phyloP scores from a whole-genome alignment of 805 yeast genomes.

The Yamadazyma nakazawae region DNA sequence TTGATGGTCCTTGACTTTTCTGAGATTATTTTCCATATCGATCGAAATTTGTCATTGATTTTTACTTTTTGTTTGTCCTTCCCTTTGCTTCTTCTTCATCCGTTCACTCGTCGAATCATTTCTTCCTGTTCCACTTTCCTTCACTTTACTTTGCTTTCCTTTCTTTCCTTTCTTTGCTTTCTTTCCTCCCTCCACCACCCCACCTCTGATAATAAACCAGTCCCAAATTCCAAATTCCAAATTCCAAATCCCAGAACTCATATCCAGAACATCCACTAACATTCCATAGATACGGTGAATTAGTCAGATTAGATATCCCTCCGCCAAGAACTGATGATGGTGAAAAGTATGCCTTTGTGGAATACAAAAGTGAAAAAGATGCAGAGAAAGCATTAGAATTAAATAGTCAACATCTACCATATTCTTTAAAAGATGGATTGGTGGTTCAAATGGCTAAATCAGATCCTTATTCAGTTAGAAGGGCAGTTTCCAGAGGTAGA shows the following conservation, averaged over 20 bases:
- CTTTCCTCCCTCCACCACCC: slow-evolving; percentile 3
- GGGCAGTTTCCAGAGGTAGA: slow-evolving; percentile 31
- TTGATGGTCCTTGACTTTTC: neutral
- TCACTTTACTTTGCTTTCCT: slow-evolving; percentile 5
- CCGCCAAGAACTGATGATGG: slow-evolving; percentile 61
- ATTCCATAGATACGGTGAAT: slow-evolving; percentile 47
- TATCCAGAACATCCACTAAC: slow-evolving; percentile 6
- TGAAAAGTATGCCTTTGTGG: slow-evolving; percentile 62
- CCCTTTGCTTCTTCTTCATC: neutral
- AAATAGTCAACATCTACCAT: slow-evolving; percentile 43
- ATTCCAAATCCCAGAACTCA: neutral
- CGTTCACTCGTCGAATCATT: neutral
- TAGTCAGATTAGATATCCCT: slow-evolving; percentile 58
- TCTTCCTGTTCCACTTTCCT: neutral
- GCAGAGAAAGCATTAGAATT: slow-evolving; percentile 53
- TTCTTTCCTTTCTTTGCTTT: slow-evolving; percentile 1
- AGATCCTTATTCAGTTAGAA: slow-evolving; percentile 46
- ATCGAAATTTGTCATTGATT: neutral
- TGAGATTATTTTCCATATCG: neutral
- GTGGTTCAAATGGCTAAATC: slow-evolving; percentile 56
- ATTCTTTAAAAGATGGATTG: slow-evolving; percentile 40
- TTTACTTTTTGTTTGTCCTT: neutral
- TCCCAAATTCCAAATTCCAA: neutral
- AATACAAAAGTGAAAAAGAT: slow-evolving; percentile 49
- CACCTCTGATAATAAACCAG: slow-evolving; percentile 3